Percentiles rank a stretch among this genome's conserved stretches.
Conservation (phyloP, 1,139 yeast genomes). For the Debaryomyces subglobosus region DNA sequence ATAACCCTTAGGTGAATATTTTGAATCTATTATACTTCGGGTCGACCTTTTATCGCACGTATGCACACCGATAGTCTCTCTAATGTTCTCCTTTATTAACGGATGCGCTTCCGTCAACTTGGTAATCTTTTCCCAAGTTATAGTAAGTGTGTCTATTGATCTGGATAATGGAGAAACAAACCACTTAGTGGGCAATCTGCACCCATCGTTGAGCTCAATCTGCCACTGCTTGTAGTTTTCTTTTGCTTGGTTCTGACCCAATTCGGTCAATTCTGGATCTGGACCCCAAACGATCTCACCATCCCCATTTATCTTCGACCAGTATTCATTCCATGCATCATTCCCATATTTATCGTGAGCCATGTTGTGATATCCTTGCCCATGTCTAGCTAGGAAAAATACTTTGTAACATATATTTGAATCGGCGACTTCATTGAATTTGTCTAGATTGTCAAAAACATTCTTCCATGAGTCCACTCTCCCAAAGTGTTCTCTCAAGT, state of each 20-base stretch:
- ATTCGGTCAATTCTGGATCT: slow-evolving; percentile 46
- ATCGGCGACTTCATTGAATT: slow-evolving; percentile 30
- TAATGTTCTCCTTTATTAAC: slow-evolving; percentile 41
- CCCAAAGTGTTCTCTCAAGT: slow-evolving; percentile 45
- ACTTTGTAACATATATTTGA: slow-evolving; percentile 37
- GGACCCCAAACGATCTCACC: slow-evolving; percentile 52
- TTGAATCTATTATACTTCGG: slow-evolving; percentile 30
- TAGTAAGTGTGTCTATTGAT: slow-evolving; percentile 40
- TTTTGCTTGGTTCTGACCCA: slow-evolving; percentile 45
- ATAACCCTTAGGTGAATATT: slow-evolving; percentile 35
- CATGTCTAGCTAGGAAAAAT: slow-evolving; percentile 48
- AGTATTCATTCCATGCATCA: slow-evolving; percentile 45
- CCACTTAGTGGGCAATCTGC: slow-evolving; percentile 33
- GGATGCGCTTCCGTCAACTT: slow-evolving; percentile 31
- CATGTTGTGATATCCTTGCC: slow-evolving; percentile 50
- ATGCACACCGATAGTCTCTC: slow-evolving; percentile 50
- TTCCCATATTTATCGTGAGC: slow-evolving; percentile 48
- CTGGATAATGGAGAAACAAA: slow-evolving; percentile 42
- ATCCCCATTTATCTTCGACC: slow-evolving; percentile 47
- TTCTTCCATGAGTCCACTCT: slow-evolving; percentile 36
- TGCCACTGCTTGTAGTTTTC: slow-evolving; percentile 30
- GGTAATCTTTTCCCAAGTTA: slow-evolving; percentile 35
- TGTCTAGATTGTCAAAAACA: slow-evolving; percentile 25
- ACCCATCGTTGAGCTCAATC: slow-evolving; percentile 24
- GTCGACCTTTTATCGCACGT: slow-evolving; percentile 48